phyloP scores from a whole-genome alignment of 78 protist species.

The Anaeramoeba ignava region DNA sequence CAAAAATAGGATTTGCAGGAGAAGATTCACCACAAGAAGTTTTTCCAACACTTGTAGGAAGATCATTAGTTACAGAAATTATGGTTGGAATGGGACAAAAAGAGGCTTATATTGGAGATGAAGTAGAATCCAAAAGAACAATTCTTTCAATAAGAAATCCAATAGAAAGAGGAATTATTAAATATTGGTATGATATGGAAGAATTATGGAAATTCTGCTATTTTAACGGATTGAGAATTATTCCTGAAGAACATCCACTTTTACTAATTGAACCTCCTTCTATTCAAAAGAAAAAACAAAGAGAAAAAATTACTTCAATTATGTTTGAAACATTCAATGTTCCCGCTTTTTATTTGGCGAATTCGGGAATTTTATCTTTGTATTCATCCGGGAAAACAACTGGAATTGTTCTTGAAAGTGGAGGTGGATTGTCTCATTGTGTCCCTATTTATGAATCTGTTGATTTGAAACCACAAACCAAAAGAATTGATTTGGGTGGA shows the following conservation, averaged over 20 bases:
- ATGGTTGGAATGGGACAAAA: neutral
- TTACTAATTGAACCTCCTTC: neutral
- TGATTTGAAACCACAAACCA: neutral
- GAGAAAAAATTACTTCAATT: neutral
- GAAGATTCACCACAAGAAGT: neutral
- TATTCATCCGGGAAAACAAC: constrained; percentile 26
- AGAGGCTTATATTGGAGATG: neutral
- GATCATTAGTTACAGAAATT: neutral
- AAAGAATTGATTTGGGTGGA: constrained; percentile 3
- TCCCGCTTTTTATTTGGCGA: neutral
- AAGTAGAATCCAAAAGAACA: neutral
- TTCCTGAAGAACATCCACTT: neutral
- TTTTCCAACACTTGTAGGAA: neutral
- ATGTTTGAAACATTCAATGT: neutral
- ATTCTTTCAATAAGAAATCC: neutral
- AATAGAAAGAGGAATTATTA: neutral
- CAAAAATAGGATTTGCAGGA: neutral
- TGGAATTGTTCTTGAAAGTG: constrained; percentile 28
- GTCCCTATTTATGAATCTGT: constrained; percentile 23
- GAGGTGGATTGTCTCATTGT: constrained; percentile 10
- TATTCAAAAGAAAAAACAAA: neutral
- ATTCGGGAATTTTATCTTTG: neutral
- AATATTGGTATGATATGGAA: neutral
- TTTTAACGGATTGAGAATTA: neutral
- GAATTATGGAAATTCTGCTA: neutral